A percentile compares a stretch with the other conserved stretches of the same genome.
phyloP scores from a whole-genome alignment of 2,329 filamentous ascomycete genomes.

The Trichoderma sp. region DNA sequence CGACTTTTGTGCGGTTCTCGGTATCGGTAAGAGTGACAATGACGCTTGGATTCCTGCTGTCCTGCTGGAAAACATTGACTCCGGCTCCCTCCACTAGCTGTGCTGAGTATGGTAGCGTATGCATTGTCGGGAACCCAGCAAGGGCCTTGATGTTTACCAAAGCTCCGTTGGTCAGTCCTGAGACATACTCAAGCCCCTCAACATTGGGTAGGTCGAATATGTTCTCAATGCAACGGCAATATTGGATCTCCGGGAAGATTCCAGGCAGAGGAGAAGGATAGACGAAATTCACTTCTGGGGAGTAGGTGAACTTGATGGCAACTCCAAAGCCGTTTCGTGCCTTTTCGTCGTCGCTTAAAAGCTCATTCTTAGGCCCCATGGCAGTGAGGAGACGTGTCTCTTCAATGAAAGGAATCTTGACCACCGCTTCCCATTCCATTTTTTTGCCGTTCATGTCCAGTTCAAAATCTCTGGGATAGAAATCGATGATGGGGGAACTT shows the following conservation, averaged over 20 bases:
- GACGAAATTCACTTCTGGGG: constrained; percentile 69
- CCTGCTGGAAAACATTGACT: constrained; percentile 91
- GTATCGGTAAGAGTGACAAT: constrained; percentile 79
- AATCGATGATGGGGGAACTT: constrained; percentile 92
- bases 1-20: constrained; percentile 66
- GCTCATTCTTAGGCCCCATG: constrained; percentile 79
- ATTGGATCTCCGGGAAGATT: constrained; percentile 82
- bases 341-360: constrained; percentile 76
- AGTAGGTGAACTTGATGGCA: constrained; percentile 88
- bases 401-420: constrained; percentile 98
- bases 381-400: constrained; percentile 80
- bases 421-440: constrained; percentile 99
- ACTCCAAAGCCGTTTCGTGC: constrained; percentile 87
- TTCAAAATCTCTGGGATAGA: constrained; percentile 95
- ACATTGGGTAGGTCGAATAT: constrained; percentile 92
- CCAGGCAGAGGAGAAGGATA: constrained; percentile 88
- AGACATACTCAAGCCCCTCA: constrained; percentile 81
- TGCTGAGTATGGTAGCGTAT: constrained; percentile 80
- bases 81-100: constrained; percentile 71
- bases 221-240: constrained; percentile 92
- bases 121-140: constrained; percentile 88
- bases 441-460: constrained; percentile 99
- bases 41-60: constrained; percentile 96
- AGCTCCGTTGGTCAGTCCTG: constrained; percentile 80
- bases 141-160: constrained; percentile 80